These are phyloP conservation scores for Dalbergia oliveri DNA, from an alignment of 306 rosid species.

Conservation along the genomic window DNA sequence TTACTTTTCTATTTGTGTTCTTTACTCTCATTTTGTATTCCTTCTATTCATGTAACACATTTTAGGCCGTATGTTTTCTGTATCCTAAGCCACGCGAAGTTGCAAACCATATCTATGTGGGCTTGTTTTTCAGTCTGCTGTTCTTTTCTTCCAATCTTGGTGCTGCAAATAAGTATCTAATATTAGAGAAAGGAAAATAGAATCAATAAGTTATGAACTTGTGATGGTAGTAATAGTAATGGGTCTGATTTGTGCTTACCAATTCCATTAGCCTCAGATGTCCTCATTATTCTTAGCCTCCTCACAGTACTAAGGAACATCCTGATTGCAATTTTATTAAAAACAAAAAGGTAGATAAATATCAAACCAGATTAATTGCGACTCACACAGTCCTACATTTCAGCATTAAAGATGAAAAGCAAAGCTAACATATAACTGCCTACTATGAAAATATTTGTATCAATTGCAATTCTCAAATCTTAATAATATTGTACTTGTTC, in stretches of 20 bases:
- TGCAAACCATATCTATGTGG: constrained; percentile 52
- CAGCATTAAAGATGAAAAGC: background rate
- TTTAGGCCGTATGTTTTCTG: constrained; percentile 42
- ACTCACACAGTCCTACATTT: too few species aligned
- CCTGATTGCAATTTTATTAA: constrained; percentile 52
- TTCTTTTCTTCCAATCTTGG: constrained; percentile 74
- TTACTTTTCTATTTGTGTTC: constrained; percentile 31
- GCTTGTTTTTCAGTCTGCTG: constrained; percentile 63
- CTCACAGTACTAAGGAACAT: constrained; percentile 82
- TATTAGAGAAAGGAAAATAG: constrained; percentile 34
- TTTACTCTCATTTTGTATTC: constrained; percentile 6
- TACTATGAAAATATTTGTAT: too few species aligned
- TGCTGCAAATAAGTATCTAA: constrained; percentile 59
- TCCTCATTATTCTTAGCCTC: constrained; percentile 93
- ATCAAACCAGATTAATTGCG: constrained; percentile 13
- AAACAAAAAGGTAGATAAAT: background rate
- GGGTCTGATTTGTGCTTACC: constrained; percentile 54
- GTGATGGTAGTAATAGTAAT: background rate
- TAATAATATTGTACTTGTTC: background rate
- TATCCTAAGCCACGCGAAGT: constrained; percentile 32
- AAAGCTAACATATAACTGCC: constrained; percentile 1
- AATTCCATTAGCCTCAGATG: constrained; percentile 79
- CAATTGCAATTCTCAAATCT: too few species aligned
- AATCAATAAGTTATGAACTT: background rate
- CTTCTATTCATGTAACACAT: constrained; percentile 44